Evolutionary conservation across 306 rosid species (phyloP), one percentile per base, ranked within the genome.

Genomic region (Begonia loranthoides): DNA sequence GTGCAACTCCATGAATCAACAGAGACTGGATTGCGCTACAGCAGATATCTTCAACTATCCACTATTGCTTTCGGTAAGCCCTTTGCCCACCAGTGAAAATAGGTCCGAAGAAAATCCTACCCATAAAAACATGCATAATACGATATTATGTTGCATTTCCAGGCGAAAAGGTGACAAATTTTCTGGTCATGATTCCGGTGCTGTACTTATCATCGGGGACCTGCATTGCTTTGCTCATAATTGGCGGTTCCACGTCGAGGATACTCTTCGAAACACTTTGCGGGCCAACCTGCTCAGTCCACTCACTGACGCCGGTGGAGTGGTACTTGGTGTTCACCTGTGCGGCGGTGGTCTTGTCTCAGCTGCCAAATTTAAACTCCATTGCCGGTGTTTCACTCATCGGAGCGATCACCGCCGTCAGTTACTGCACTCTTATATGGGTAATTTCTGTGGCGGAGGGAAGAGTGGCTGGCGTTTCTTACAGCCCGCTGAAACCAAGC

Each of bases 1-100:
- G 75, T 77, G 19, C 64, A 77, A 41, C 76, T 77, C 38, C 83
- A 77, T 45, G 83, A 77, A 54, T 73, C 78, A 10, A 43, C 51
- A 1, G 71, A 73, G 59, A 69, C 65, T 34, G 79, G 83, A 4
- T 17, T 77, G 12, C 79, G 83, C 7, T 77, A 73, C 57, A 77
- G 79, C 62, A 59, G 83, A 67, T 77, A 77, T 59, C 66, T 77
- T 51, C 83, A 77, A n/a, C 76, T 77, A 33, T 73, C 54, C 44
- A 50, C 66, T 12, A 50, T 45, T 0, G 60, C 79, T 9, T 73
- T 73, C 47, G 83, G 83, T 66, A 45, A 10, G 66, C 24, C 36
- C 48, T 45, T 28, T 3, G 4, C 9, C 36, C 36, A 7, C 36
- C 36, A 8, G 12, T 50, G 4, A 50, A 50, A 21, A 6, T 44